Evolutionary conservation across 495 filamentous ascomycete genomes (phyloP).

Genomic region (Penicillium simplicissimum): DNA sequence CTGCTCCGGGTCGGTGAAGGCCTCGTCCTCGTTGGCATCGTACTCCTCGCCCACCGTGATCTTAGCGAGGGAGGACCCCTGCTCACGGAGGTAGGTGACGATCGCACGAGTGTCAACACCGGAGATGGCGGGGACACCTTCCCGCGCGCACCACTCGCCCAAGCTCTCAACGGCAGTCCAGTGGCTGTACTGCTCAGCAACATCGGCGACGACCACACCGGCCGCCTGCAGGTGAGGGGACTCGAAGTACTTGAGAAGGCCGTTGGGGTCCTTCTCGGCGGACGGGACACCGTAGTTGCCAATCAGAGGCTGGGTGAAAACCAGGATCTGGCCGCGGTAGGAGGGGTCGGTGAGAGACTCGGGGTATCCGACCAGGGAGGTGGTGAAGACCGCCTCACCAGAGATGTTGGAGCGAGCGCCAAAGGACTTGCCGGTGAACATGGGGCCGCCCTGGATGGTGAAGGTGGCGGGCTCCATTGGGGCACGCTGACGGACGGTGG

Average conservation of each 20-base stretch:
- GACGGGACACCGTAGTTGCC: conserved; percentile 97
- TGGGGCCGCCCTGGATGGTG: conserved; percentile 91
- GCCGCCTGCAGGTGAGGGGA: conserved; percentile 95
- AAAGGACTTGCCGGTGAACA: conserved; percentile 92
- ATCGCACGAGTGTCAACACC: conserved; percentile 97
- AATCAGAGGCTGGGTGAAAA: conserved; percentile 98
- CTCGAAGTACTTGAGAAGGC: conserved; percentile 89
- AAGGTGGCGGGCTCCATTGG: conserved; percentile 84
- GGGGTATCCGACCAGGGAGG: conserved; percentile 90
- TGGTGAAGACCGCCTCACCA: conserved; percentile 94
- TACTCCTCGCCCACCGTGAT: conserved; percentile 98
- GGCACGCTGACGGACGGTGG: conserved; percentile 67
- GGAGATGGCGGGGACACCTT: conserved; percentile 94
- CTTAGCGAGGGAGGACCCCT: conserved; percentile 90
- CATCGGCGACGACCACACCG: conserved; percentile 93
- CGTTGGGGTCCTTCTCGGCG: conserved; percentile 69
- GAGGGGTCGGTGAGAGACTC: conserved; percentile 98
- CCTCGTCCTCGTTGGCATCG: conserved; percentile 97
- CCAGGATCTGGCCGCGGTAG: conserved; percentile 96
- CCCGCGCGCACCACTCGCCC: conserved; percentile 89
- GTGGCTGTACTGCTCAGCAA: conserved; percentile 90
- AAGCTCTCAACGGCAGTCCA: conserved; percentile 97
- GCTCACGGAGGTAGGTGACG: conserved; percentile 92
- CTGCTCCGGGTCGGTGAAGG: conserved; percentile 89
- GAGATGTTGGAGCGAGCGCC: conserved; percentile 89